Percentiles rank a stretch among this genome's conserved stretches.
Conservation (phyloP, 257 asterid species). For the Scutellaria barbata region DNA sequence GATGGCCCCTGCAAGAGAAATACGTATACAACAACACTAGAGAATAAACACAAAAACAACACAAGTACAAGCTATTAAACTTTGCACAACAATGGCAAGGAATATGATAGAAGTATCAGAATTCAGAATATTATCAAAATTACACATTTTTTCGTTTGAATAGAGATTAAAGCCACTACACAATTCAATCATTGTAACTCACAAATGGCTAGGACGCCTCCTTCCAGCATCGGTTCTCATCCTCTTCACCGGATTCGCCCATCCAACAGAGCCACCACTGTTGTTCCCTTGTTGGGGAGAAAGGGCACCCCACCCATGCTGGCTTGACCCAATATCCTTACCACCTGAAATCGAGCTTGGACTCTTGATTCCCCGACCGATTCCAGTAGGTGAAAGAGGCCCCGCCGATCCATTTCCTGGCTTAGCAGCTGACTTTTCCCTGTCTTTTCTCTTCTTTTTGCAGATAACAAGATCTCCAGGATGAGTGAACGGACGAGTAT, state of each 20-base stretch:
- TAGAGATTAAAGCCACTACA: conserved; percentile 24
- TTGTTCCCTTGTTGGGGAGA: conserved; percentile 69
- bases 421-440: conserved; percentile 64
- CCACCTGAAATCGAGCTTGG: conserved; percentile 54
- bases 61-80: conserved; percentile 1
- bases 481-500: conserved; percentile 67
- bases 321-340: conserved; percentile 58
- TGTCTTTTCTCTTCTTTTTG: conserved; percentile 92
- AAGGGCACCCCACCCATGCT: conserved; percentile 59
- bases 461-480: conserved; percentile 92
- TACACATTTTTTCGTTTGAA: conserved; percentile 32
- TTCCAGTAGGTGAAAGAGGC: conserved; percentile 76
- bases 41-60: not conserved
- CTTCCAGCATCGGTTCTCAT: conserved; percentile 82
- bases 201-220: conserved; percentile 84
- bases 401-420: conserved; percentile 60
- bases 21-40: not conserved
- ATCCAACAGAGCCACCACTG: conserved; percentile 63
- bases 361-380: conserved; percentile 59
- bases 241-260: conserved; percentile 98
- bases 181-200: conserved; percentile 29
- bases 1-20: not conserved
- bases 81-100: conserved; percentile 31
- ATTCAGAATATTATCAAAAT: conserved; percentile 32
- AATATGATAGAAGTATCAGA: conserved; percentile 20